A percentile compares a stretch with the other conserved stretches of the same genome.
Conservation (phyloP, 345 rosid genomes). For the Salix dunnii region DNA sequence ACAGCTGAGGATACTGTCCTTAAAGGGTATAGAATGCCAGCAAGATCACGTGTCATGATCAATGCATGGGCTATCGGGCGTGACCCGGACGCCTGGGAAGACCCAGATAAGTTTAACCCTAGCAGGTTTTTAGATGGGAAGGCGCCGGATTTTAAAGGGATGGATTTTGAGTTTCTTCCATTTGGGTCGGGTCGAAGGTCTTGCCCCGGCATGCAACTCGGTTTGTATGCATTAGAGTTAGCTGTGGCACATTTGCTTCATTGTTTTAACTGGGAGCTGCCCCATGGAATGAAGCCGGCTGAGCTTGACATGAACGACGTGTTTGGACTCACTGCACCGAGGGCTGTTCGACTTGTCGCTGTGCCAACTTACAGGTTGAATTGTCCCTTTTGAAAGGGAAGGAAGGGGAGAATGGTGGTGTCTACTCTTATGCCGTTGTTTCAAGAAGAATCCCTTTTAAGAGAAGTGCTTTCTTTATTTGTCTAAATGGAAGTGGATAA, state of each 20-base stretch:
- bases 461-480: background rate
- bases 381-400: background rate
- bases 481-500: too few relatives aligned
- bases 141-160: slow-evolving; percentile 38
- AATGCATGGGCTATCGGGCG: slow-evolving; percentile 46
- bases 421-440: background rate
- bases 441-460: background rate
- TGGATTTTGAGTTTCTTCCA: slow-evolving; percentile 32
- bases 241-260: slow-evolving; percentile 36
- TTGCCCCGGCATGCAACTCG: slow-evolving; percentile 48
- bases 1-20: slow-evolving; percentile 28
- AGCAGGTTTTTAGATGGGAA: slow-evolving; percentile 26
- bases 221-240: slow-evolving; percentile 35
- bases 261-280: slow-evolving; percentile 39
- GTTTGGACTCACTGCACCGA: slow-evolving; percentile 48
- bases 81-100: slow-evolving; percentile 26
- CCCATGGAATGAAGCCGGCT: slow-evolving; percentile 32
- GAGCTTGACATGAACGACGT: slow-evolving; percentile 41
- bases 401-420: background rate
- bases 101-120: slow-evolving; percentile 34
- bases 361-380: slow-evolving; percentile 27
- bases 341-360: slow-evolving; percentile 36
- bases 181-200: slow-evolving; percentile 43
- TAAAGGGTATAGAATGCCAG: slow-evolving; percentile 34
- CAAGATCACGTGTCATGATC: slow-evolving; percentile 32